Base-by-base conservation (phyloP, 2,329 filamentous ascomycete species). In the Penicillium fuscoglaucum region DNA sequence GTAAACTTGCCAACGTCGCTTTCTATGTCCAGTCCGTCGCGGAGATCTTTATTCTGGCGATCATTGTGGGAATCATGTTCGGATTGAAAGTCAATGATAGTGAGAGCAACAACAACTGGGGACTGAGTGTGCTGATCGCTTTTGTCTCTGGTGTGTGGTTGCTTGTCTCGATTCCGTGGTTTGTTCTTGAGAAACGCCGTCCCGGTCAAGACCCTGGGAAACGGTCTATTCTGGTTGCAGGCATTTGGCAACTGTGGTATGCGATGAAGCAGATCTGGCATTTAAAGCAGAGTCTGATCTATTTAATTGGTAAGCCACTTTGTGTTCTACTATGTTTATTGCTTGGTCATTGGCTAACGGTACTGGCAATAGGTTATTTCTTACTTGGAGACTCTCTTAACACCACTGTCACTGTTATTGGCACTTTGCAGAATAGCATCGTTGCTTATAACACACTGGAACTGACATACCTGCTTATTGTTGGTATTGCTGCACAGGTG, bases 381-480 rank as follows among this genome's bases (percentile, higher is more conserved):
- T 76, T 90, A 2, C 80, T 90, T 0, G 87, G 85, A n/a, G 87
- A 90, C 71, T 86, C 84, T 1, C 77, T 89, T 37, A 89, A 89
- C 70, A 90, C 87, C 0, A 88, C 87, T 0, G 84, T 89, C 6
- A 89, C 87, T 0, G 86, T 90, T 24, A 85, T 90, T 33, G 79
- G 76, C 0, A 89, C 86, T 0, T 72, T 89, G 6, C 87, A 90
- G 67, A 89, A 89, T 63, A 79, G 79, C 37, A 81, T 89, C 4
- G 85, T 89, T 3, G 78, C 80, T 4, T 90, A 88, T 72, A 85
- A 87, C 66, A 87, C 85, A 0, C 75, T 89, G 28, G 80, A 85
- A 48, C 70, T 89, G 6, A 88, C 86, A 0, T 89, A 89, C 66
- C 80, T 90, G 9, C 75, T 88, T 26, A 83, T 89, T 12, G 86